phyloP scores from a whole-genome alignment of 495 filamentous ascomycete genomes.

The Entonaema liquescens region DNA sequence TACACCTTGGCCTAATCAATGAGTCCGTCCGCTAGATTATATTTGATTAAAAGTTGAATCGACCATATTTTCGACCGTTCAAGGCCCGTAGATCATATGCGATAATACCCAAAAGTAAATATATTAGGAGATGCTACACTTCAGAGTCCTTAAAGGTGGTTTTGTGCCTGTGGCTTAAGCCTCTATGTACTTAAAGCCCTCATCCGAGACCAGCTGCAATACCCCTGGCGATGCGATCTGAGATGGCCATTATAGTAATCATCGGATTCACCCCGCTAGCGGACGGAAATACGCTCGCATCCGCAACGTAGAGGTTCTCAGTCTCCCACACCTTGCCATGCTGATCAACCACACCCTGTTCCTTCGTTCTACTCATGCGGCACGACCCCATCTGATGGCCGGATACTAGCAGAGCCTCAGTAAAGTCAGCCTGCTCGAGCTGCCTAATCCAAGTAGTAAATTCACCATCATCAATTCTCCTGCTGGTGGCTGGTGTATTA shows the following conservation, averaged over 20 bases:
- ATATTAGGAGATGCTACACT: no score
- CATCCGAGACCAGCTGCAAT: neutral
- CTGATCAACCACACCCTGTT: constrained; percentile 70
- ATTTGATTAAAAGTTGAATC: no score
- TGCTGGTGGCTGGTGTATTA: neutral
- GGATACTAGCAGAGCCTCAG: constrained; percentile 48
- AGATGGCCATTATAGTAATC: constrained; percentile 82
- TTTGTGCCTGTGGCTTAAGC: neutral
- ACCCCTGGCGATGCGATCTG: constrained; percentile 55
- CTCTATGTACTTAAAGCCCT: neutral
- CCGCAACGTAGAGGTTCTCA: constrained; percentile 71
- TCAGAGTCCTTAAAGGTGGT: no score
- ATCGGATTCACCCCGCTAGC: constrained; percentile 85
- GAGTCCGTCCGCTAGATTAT: no score
- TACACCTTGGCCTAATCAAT: no score
- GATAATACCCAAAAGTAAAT: no score
- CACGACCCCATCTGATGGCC: constrained; percentile 86
- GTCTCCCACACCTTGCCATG: constrained; percentile 74
- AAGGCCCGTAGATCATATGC: no score
- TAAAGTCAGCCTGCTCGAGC: constrained; percentile 63
- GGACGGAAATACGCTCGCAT: constrained; percentile 80
- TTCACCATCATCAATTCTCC: constrained; percentile 30
- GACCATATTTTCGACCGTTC: no score
- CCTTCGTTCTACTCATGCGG: constrained; percentile 66
- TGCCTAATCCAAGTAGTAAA: constrained; percentile 50